phyloP scores from a whole-genome alignment of 495 filamentous ascomycete species.

The Penicillium simplicissimum region DNA sequence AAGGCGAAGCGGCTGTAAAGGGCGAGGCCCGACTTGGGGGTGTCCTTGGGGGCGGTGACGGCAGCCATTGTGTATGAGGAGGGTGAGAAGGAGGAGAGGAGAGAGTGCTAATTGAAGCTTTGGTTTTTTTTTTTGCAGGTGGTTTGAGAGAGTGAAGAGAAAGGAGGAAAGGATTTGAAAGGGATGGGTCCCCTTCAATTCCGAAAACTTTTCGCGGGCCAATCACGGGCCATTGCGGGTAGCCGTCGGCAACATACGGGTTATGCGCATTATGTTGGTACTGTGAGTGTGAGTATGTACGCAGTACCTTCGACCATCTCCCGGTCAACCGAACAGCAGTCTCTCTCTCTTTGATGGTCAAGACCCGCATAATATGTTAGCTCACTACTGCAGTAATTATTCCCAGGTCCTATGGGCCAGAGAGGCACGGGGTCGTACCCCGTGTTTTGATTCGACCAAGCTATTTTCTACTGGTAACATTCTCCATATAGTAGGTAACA shows the following conservation, averaged over 20 bases:
- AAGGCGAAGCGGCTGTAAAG: constrained; percentile 87
- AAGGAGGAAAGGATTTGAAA: constrained; percentile 35
- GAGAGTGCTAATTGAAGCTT: constrained; percentile 15
- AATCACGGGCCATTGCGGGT: constrained; percentile 26
- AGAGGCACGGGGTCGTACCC: not conserved
- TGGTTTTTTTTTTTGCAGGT: constrained; percentile 3
- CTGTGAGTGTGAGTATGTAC: no score
- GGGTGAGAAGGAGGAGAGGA: constrained; percentile 22
- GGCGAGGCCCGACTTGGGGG: constrained; percentile 13
- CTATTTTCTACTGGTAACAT: not conserved
- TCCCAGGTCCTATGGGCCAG: not conserved
- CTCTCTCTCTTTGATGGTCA: not conserved
- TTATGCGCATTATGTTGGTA: no score
- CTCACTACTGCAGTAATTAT: no score
- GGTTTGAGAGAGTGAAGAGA: constrained; percentile 21
- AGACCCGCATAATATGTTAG: not conserved
- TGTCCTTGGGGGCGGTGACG: constrained; percentile 12
- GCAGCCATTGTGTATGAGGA: constrained; percentile 44
- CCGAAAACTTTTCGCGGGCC: constrained; percentile 42
- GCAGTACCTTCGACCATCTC: constrained; percentile 28
- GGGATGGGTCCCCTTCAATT: constrained; percentile 30
- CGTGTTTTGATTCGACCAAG: not conserved
- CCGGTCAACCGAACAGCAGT: constrained; percentile 33
- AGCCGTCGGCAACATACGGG: constrained; percentile 22
- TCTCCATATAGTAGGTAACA: not conserved